Base-by-base conservation (phyloP, 2,329 filamentous ascomycete species). In the Aspergillus neoniger region DNA sequence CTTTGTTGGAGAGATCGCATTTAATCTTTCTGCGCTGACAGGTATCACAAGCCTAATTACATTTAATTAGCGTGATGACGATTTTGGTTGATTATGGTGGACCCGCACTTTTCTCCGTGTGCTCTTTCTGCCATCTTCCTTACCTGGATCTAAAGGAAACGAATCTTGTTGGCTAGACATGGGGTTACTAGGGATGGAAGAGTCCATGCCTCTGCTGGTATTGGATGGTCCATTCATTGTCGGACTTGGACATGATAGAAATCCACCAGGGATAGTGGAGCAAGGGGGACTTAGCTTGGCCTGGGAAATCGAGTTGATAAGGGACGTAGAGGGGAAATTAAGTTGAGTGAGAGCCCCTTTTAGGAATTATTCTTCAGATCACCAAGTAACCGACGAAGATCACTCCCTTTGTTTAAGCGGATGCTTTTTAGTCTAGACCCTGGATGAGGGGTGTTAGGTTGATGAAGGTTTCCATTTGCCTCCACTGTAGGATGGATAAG, bases 1-100 rank as follows among this genome's bases (percentile, higher is more conserved):
- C 0, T 10, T 43, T 59, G n/a, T 19, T 32, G 25, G 17, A 21
- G 15, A 50, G 23, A 23, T 59, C 52, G 25, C 57, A 43, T 38
- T 38, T 36, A 4, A 30, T 49, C 7, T 56, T 56, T 17, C 39
- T 56, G 52, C 47, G 52, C 25, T 43, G 52, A 36, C 58, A 60
- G 28, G 58, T 38, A 38, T 44, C 44, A 30, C 52, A 60, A 9
- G 38, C 47, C 58, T 60, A n/a, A 14, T 15, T 28, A 12, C 5
- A n/a, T 15, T 6, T 30, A 1, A 19, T 55, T 5, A 39, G 52
- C 25, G 41, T 39, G 30, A 14, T 38, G 8, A 2, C 41, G 7
- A 12, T 44, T 21, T 2, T 43, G 12, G n/a, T 55, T 4, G 7
- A 36, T 5, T 5, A 14, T 12, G 7, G 17, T 12, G 36, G 30